Percentiles rank a stretch among this genome's conserved stretches.
phyloP scores from a whole-genome alignment of 1,284 basidiomycete genomes.

The Agroathelia rolfsii region DNA sequence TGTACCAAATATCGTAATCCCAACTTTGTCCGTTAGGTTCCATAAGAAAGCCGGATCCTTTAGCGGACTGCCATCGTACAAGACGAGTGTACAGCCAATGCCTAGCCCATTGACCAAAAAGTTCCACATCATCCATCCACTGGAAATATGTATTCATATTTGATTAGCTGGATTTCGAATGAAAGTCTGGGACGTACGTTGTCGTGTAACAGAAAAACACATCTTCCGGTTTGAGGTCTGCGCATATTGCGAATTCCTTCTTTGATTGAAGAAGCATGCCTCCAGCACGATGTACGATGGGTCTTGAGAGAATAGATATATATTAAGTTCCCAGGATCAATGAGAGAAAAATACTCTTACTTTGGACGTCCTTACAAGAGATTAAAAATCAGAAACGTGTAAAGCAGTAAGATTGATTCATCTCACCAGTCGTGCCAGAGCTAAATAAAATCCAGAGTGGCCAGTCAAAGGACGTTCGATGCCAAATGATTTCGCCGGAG shows the following conservation, averaged over 20 bases:
- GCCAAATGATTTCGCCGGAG: constrained; percentile 49
- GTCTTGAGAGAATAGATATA: constrained; percentile 29
- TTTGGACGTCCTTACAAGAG: constrained; percentile 37
- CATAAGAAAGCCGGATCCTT: constrained; percentile 64
- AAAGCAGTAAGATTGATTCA: no score
- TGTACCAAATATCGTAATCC: constrained; percentile 77
- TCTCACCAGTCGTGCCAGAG: constrained; percentile 72
- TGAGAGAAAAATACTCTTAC: constrained; percentile 25
- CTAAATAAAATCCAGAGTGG: constrained; percentile 88
- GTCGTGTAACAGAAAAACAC: constrained; percentile 87
- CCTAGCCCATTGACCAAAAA: constrained; percentile 66
- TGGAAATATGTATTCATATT: constrained; percentile 22
- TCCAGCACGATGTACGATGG: constrained; percentile 78
- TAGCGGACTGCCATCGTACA: constrained; percentile 82
- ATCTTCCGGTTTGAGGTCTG: constrained; percentile 58
- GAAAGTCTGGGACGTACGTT: constrained; percentile 42
- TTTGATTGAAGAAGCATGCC: constrained; percentile 81
- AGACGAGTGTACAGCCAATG: constrained; percentile 63
- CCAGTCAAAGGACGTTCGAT: constrained; percentile 62
- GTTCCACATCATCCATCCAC: constrained; percentile 86
- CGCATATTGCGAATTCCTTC: constrained; percentile 76
- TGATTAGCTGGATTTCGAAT: constrained; percentile 11
- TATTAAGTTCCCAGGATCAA: constrained; percentile 7
- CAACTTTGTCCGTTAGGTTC: constrained; percentile 61
- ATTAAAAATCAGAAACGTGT: constrained; percentile 6